Conservation (phyloP, 345 rosid genomes). For the Syzygium oleosum region DNA sequence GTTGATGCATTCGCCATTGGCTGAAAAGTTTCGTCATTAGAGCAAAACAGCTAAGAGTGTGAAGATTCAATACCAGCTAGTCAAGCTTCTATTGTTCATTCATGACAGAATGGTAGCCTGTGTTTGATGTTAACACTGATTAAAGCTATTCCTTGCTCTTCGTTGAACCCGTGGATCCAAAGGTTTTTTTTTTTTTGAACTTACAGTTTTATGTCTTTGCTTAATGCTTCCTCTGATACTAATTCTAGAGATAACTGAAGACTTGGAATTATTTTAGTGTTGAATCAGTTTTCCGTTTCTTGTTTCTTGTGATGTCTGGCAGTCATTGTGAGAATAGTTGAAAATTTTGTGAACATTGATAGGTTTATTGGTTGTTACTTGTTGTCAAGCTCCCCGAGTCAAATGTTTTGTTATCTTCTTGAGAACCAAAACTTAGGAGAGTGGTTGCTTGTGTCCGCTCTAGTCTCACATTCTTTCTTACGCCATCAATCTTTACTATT, state of each 20-base stretch:
- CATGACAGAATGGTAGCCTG: neutral
- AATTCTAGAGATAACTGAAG: neutral
- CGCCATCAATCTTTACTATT: neutral
- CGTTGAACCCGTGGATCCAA: neutral
- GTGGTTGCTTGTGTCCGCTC: neutral
- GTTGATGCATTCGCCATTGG: neutral
- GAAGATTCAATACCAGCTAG: neutral
- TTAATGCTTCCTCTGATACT: neutral
- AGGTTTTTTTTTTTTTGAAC: neutral
- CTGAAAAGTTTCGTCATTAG: neutral
- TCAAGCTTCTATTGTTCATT: neutral
- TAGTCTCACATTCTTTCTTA: neutral
- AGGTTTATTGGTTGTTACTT: neutral
- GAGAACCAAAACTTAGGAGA: neutral
- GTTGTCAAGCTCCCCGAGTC: neutral
- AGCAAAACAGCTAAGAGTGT: neutral
- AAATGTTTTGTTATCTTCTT: neutral
- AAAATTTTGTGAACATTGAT: neutral
- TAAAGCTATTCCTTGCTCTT: neutral
- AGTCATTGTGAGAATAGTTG: neutral
- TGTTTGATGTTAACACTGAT: neutral
- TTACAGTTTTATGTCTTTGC: neutral
- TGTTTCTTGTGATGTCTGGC: neutral
- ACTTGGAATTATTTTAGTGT: neutral
- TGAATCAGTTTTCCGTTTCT: neutral